Conservation (phyloP, 495 filamentous ascomycete genomes). For the Hyphodiscus hymeniophilus region DNA sequence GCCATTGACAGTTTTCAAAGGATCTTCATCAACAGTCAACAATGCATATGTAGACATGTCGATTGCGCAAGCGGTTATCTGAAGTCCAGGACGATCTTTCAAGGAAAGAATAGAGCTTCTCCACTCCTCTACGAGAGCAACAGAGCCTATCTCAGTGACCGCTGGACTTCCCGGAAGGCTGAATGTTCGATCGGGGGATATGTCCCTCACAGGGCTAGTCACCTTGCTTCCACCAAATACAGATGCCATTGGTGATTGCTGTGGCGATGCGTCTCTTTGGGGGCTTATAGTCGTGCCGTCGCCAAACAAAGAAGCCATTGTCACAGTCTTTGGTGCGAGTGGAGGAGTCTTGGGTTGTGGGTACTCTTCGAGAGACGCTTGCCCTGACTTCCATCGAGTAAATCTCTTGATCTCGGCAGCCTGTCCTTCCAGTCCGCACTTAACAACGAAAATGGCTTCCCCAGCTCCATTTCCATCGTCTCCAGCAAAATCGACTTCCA, state of each 20-base stretch:
- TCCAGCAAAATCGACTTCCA: constrained; percentile 84
- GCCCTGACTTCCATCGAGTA: constrained; percentile 22
- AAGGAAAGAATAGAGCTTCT: constrained; percentile 49
- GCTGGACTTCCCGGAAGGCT: constrained; percentile 11
- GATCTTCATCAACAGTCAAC: constrained; percentile 69
- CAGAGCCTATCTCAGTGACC: constrained; percentile 1
- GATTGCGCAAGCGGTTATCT: constrained; percentile 65
- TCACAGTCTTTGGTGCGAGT: constrained; percentile 16
- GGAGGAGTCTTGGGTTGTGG: constrained; percentile 22
- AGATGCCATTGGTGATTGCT: constrained; percentile 8
- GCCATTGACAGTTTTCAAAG: constrained; percentile 48
- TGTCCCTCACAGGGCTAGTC: constrained; percentile 4
- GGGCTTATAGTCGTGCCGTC: constrained; percentile 17
- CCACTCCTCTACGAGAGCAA: constrained; percentile 47
- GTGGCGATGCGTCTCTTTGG: constrained; percentile 15
- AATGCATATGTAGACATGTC: constrained; percentile 68
- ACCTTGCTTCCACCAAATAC: constrained; percentile 21
- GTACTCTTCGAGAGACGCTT: constrained; percentile 20
- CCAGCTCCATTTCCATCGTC: constrained; percentile 66
- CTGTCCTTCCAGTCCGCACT: constrained; percentile 49
- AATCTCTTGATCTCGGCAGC: constrained; percentile 24
- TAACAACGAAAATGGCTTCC: constrained; percentile 66
- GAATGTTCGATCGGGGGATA: constrained; percentile 10
- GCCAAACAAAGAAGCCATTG: constrained; percentile 33
- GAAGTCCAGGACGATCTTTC: constrained; percentile 38